A percentile compares a stretch with the other conserved stretches of the same genome.
phyloP scores from a whole-genome alignment of 306 rosid genomes.

The Amphicarpaea edgeworthii region DNA sequence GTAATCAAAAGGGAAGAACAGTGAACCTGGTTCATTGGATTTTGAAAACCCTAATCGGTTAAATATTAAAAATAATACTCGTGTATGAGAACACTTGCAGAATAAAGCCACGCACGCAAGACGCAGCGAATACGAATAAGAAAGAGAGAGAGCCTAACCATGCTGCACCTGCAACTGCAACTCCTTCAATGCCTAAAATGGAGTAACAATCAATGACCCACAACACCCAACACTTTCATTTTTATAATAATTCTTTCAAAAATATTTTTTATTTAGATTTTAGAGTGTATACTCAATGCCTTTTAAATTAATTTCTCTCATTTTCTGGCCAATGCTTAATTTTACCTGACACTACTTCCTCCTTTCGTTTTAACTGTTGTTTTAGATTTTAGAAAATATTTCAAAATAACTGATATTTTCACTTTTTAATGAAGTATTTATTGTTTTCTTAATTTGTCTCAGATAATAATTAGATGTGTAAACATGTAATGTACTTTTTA shows the following conservation, averaged over 20 bases:
- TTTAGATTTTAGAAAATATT: too few species aligned
- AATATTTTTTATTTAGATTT: background rate
- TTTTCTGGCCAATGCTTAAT: background rate
- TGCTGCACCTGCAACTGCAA: constrained; percentile 30
- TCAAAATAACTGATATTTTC: too few species aligned
- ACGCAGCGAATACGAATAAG: background rate
- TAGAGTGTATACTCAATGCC: background rate
- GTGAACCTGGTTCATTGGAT: background rate
- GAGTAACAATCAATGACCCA: too few species aligned
- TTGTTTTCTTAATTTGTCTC: too few species aligned
- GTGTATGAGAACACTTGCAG: background rate
- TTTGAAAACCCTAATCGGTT: constrained; percentile 56
- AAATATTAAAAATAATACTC: background rate
- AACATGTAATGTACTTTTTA: too few species aligned
- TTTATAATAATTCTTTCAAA: background rate
- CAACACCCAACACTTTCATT: background rate
- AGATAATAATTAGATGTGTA: too few species aligned
- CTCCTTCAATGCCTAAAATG: constrained; percentile 11
- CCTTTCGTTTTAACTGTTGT: too few species aligned
- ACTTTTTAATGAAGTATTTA: too few species aligned
- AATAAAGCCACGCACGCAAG: background rate
- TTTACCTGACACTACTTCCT: too few species aligned
- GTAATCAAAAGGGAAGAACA: constrained; percentile 36
- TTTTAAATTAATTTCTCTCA: background rate
- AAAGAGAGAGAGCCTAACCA: constrained; percentile 41